phyloP scores from a whole-genome alignment of 257 asterid species.

The Solanum microdontum region DNA sequence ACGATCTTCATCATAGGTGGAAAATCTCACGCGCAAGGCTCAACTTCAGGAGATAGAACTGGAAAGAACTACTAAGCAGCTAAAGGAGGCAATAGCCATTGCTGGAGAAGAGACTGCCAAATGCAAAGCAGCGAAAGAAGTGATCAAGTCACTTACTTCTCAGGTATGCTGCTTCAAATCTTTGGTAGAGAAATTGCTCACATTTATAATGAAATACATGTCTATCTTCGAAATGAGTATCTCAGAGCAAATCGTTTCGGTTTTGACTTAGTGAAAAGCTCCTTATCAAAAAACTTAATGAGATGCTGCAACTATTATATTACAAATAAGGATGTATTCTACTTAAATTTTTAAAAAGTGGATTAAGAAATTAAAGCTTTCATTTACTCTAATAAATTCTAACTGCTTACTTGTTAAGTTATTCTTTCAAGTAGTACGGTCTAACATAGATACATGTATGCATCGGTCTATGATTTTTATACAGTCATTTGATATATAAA shows the following conservation, averaged over 20 bases:
- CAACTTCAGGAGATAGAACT: conserved; percentile 73
- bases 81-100: conserved; percentile 71
- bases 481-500: neutral
- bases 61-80: conserved; percentile 66
- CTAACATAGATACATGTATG: neutral
- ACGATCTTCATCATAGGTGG: conserved; percentile 43
- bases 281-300: neutral
- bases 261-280: neutral
- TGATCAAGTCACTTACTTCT: conserved; percentile 85
- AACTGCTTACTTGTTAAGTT: neutral
- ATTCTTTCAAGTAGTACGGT: neutral
- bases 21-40: conserved; percentile 60
- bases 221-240: neutral
- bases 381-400: neutral
- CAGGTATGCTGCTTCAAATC: conserved; percentile 41
- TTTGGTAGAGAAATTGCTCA: neutral
- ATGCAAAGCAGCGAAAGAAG: conserved; percentile 98
- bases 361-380: neutral
- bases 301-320: neutral
- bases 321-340: neutral
- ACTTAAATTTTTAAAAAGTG: neutral
- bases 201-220: neutral
- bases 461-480: neutral
- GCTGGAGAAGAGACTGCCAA: conserved; percentile 95
- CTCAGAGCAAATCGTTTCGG: neutral